A percentile compares a stretch with the other conserved stretches of the same genome.
Evolutionary conservation across 2,329 filamentous ascomycete genomes (phyloP).

Genomic region (Plectosphaerella sp.): DNA sequence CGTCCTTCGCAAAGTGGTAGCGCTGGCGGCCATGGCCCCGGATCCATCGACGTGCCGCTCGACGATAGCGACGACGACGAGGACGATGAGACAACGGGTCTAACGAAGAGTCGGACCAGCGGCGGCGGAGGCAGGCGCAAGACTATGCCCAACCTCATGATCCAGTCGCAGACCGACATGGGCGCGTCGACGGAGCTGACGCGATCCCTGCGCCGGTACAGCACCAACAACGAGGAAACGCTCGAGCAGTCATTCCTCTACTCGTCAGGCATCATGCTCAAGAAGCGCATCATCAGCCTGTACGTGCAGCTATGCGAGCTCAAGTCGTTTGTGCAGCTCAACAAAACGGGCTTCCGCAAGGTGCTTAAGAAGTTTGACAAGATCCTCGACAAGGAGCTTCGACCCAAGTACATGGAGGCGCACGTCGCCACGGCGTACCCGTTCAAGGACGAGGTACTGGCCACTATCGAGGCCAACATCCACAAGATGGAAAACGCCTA

Average conservation of each 20-base stretch:
- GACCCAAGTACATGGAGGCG: conserved; percentile 68
- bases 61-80: conserved; percentile 64
- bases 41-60: conserved; percentile 51
- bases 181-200: conserved; percentile 58
- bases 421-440: conserved; percentile 76
- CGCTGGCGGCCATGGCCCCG: conserved; percentile 35
- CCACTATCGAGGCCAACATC: conserved; percentile 67
- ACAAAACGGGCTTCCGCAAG: conserved; percentile 94
- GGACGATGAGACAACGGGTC: conserved; percentile 53
- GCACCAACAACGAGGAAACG: conserved; percentile 70
- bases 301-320: conserved; percentile 94
- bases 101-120: conserved; percentile 41
- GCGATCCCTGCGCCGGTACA: conserved; percentile 56
- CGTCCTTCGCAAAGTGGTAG: background rate
- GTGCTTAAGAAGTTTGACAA: conserved; percentile 99
- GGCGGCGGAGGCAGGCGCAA: conserved; percentile 28
- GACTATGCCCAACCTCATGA: conserved; percentile 28
- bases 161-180: conserved; percentile 49
- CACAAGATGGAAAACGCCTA: conserved; percentile 73
- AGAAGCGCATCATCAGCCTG: conserved; percentile 81
- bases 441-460: conserved; percentile 71
- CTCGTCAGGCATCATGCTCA: conserved; percentile 74
- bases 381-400: conserved; percentile 78
- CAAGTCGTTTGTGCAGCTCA: conserved; percentile 92
- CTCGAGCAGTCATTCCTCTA: conserved; percentile 67